Conservation (phyloP, 371 early-diverging fungal species). For the Rhizomucor miehei region DNA sequence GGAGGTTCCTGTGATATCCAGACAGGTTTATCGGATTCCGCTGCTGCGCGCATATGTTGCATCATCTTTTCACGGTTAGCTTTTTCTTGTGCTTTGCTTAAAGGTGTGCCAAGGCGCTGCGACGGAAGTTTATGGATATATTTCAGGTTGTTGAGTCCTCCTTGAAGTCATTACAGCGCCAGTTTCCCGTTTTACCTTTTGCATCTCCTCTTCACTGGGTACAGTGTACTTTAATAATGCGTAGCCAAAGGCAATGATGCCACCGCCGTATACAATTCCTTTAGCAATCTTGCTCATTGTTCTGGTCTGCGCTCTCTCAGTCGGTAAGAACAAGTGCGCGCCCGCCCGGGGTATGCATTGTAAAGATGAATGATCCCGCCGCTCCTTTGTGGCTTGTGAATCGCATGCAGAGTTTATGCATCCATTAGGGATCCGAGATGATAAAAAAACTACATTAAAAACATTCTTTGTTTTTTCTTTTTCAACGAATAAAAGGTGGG, state of each 20-base stretch:
- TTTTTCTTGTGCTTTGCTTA: constrained; percentile 21
- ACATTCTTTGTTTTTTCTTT: neutral
- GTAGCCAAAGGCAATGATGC: constrained; percentile 42
- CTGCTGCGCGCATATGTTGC: constrained; percentile 39
- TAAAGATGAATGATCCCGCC: too few relatives aligned
- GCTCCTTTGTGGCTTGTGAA: too few relatives aligned
- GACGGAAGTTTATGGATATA: neutral
- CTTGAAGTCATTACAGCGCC: too few relatives aligned
- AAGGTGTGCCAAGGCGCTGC: constrained; percentile 34
- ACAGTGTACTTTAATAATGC: constrained; percentile 47
- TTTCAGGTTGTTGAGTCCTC: neutral
- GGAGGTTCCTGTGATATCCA: constrained; percentile 18
- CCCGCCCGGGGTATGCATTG: too few relatives aligned
- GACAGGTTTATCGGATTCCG: constrained; percentile 34
- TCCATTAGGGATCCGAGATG: neutral
- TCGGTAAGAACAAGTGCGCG: too few relatives aligned
- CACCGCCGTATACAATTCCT: constrained; percentile 36
- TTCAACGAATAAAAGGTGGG: neutral
- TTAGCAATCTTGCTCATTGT: constrained; percentile 35
- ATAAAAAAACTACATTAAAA: too few relatives aligned
- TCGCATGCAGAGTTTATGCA: too few relatives aligned
- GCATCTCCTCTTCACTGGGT: constrained; percentile 42
- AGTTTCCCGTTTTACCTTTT: constrained; percentile 22
- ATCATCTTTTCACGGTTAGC: constrained; percentile 27
- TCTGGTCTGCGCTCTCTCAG: too few relatives aligned